Base-by-base conservation (phyloP, 768 basidiomycete species). In the Glaciozyma antarctica region DNA sequence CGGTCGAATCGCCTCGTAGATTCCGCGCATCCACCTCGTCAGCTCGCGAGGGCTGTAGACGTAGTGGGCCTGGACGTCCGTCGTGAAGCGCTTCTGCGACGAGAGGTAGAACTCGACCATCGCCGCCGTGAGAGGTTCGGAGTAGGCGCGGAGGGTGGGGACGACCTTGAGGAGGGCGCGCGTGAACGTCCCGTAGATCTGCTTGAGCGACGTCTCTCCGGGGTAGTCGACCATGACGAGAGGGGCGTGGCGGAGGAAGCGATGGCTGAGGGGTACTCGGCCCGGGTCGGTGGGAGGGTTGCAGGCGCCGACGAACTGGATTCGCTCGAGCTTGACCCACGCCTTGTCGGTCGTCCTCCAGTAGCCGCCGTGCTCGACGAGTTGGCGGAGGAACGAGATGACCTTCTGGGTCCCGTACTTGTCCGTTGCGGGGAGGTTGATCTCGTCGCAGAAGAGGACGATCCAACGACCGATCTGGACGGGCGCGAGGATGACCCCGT, bases 381-480 rank as follows among this genome's bases (percentile, higher is more conserved):
- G 83, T 76, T 98, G 95, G 61, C 95, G 87, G 67, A 99, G 82
- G 82, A 98, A 99, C 3, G 94, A 97, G 74, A 99, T 98, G 74
- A 99, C 95, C 30, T 90, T 84, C 76, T 99, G 95, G 7, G 95
- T 99, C 5, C 95, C 95, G 73, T 99, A 99, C 78, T 92, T 94
- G 81, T 99, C 95, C 13, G 86, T 82, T 21, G 95, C 91, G 3
- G 95, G 95, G 6, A 99, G 79, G 75, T 99, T 99, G 81, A 99
- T 98, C 77, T 99, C 95, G 76, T 99, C 95, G 76, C 95, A 99
- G 80, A 99, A 99, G n/a, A 99, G 87, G 43, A 99, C 93, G 57
- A 99, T 82, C 95, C 95, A 99, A 54, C 92, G 86, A 32, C 94
- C 94, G 67, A 97, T 91, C 74, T 97, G 92, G 5, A 87, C 78